Evolutionary conservation across 331 rosid genomes (phyloP), one percentile per base, ranked within the genome.

Genomic region (Acacia pycnantha): DNA sequence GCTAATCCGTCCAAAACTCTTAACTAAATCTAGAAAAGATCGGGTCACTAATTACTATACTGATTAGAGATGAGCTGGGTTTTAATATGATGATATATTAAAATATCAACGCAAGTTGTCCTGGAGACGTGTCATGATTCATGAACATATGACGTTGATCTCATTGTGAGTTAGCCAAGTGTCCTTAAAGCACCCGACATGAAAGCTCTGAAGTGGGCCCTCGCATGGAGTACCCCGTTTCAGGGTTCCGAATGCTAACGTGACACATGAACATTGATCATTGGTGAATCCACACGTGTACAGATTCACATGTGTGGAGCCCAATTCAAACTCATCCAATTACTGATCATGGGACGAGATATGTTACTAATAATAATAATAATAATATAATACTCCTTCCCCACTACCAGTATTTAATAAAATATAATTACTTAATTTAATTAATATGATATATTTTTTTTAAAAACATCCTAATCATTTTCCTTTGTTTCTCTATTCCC

Each of bases 221-320:
- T 14, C 75, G 26, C 76, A 46, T 72, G 76, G 76, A 61, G 27
- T 24, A 12, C 29, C 1, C 4, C 11, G 7, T 70, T 68, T 69
- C 0, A 19, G 26, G n/a, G 2, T 1, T 0, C 58, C 76, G 5
- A 71, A 46, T 46, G 26, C 58, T 26, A 79, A 68, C 83, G 50
- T 58, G 68, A 76, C 88, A 70, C 89, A 74, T 77, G 83, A 81
- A 67, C 56, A 68, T 14, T 4, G 21, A 71, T 70, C 2, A 35
- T 47, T 67, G 62, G 51, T 69, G 90, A 77, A 40, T 61, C 64
- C 78, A 64, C 85, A 82, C 90, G 88, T 85, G 88, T 22, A 74
- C 24, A 31, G 51, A 56, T 56, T 11, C 84, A 83, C 84, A 68
- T 77, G 82, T 58, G 78, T 37, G 54, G 90, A 62, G 29, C 75